These are phyloP conservation scores for Dictyostelium purpureum DNA, from an alignment of 78 protist genomes.

Conservation along the genomic window DNA sequence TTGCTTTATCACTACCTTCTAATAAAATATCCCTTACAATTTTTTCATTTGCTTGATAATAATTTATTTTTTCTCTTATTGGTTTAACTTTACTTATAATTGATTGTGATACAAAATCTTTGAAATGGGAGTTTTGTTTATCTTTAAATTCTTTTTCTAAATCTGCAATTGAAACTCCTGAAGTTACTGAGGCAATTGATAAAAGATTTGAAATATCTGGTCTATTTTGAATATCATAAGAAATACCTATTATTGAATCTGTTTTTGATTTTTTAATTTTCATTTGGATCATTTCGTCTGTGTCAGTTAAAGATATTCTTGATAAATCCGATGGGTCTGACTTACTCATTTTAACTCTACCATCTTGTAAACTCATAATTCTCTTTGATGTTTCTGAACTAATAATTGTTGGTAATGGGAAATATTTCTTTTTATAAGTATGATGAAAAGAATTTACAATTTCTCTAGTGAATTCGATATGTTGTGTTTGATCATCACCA, in stretches of 20 bases:
- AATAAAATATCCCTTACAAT: conserved; percentile 43
- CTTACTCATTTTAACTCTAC: conserved; percentile 87
- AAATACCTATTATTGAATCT: conserved; percentile 76
- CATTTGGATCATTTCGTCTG: conserved; percentile 21
- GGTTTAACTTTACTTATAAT: conserved; percentile 47
- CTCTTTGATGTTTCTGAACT: conserved; percentile 17
- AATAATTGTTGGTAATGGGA: conserved; percentile 54
- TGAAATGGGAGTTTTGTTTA: neutral
- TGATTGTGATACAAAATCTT: conserved; percentile 23
- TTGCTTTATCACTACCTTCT: conserved; percentile 64
- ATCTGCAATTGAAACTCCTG: conserved; percentile 3
- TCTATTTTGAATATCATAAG: conserved; percentile 50
- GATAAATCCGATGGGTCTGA: conserved; percentile 58
- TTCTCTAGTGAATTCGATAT: conserved; percentile 86
- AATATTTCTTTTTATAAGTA: conserved; percentile 5
- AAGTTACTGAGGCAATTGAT: conserved; percentile 32
- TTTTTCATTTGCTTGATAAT: conserved; percentile 20
- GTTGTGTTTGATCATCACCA: conserved; percentile 93
- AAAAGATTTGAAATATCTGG: conserved; percentile 78
- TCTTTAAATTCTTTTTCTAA: conserved; percentile 13
- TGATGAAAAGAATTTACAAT: conserved; percentile 80
- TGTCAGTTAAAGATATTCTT: conserved; percentile 82
- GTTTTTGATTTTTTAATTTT: conserved; percentile 83
- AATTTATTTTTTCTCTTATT: conserved; percentile 63
- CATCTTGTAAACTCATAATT: conserved; percentile 84